A percentile compares a stretch with the other conserved stretches of the same genome.
phyloP scores from a whole-genome alignment of 805 yeast species.

The Brettanomyces sp. region DNA sequence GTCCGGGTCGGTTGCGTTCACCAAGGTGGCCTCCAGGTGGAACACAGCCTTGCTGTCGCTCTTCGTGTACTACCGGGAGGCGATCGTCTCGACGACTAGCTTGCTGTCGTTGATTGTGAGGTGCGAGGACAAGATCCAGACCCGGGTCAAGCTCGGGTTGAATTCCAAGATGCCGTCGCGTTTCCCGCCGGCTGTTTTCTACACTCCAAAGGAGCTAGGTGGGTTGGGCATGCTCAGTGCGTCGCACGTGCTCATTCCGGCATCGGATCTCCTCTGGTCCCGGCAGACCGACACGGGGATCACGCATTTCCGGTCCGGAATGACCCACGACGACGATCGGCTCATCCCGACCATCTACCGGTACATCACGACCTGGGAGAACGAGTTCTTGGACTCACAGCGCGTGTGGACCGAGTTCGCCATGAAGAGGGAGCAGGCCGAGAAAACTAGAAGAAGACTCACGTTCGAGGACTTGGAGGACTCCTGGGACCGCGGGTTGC shows the following conservation, averaged over 20 bases:
- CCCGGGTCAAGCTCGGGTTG: constrained; percentile 86
- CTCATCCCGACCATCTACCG: constrained; percentile 89
- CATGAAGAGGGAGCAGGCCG: constrained; percentile 77
- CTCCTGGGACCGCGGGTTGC: constrained; percentile 95
- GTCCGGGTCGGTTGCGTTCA: constrained; percentile 90
- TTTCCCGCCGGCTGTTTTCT: constrained; percentile 97
- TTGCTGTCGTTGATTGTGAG: constrained; percentile 77
- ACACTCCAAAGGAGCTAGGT: constrained; percentile 94
- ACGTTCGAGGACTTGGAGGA: constrained; percentile 91
- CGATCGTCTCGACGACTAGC: constrained; percentile 73
- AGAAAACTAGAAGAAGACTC: constrained; percentile 72
- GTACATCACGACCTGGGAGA: constrained; percentile 93
- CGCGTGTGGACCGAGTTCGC: constrained; percentile 98
- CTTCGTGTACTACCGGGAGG: constrained; percentile 88
- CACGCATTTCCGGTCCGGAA: constrained; percentile 89
- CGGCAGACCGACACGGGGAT: constrained; percentile 90
- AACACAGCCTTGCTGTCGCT: constrained; percentile 81
- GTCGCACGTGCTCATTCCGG: constrained; percentile 89
- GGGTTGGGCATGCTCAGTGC: constrained; percentile 98
- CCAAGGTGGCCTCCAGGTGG: constrained; percentile 93
- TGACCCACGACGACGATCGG: constrained; percentile 73
- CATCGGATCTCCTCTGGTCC: constrained; percentile 86
- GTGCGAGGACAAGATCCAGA: constrained; percentile 89
- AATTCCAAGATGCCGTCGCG: constrained; percentile 98
- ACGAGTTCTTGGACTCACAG: constrained; percentile 88